Evolutionary conservation across 2,329 filamentous ascomycete species (phyloP), one percentile per base, ranked within the genome.

Genomic region (Alternaria gansuensis): DNA sequence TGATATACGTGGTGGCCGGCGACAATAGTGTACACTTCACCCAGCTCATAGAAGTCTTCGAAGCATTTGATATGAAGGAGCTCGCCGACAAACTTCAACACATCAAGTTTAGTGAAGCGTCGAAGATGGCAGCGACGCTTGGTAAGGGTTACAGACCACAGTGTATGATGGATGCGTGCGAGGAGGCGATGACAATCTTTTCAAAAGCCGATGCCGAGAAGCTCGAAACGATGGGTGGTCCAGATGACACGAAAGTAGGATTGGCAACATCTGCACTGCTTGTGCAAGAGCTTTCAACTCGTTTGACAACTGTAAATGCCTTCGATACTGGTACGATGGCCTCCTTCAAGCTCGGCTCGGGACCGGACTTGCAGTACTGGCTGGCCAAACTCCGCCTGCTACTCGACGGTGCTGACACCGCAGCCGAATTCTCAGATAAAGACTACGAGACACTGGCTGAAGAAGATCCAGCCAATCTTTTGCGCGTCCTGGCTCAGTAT

Each of bases 1-100:
- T 93, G 89, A 89, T 92, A 62, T 93, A 92, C 70, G 90, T 93
- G 9, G 87, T 92, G 29, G 89, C 89, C 1, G 87, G 85, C 23
- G 85, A 88, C 63, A 90, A 93, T 69, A 89, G 90, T 68, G 81
- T 90, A 11, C 90, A 93, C 72, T 82, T 92, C 54, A 86, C 87
- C 69, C 89, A 92, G 74, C 81, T 93, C 14, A 90, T 91, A 82
- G 91, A 91, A 80, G 90, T 92, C 34, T 82, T 92, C 59, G 87
- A 91, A 72, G 82, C 92, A 26, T 85, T 92, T 78, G 89, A 87
- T 34, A 82, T 89, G 72, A 82, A 85, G 58, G 89, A 92, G 3
- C 84, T 92, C 55, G 85, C 87, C 4, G 82, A 82, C 62, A 90
- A 88, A 75, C 86, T 88, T 67, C 85, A 90, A 72, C 90, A 93